Evolutionary conservation across 2,329 filamentous ascomycete species (phyloP).

Genomic region (Penicillium sp.): DNA sequence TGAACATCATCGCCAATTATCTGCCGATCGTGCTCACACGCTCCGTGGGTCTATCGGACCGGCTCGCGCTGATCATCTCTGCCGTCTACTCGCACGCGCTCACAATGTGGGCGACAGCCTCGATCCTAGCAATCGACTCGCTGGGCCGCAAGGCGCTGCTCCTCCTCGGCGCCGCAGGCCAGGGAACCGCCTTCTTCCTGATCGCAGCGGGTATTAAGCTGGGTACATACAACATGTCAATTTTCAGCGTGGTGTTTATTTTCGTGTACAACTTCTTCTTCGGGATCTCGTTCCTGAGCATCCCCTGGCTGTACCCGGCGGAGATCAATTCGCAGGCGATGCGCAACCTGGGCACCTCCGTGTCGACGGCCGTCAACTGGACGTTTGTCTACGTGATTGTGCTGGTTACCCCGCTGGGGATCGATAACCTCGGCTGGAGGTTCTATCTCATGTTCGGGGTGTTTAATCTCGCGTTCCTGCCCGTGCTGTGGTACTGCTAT

Average conservation of each 20-base stretch:
- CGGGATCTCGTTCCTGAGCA: background rate
- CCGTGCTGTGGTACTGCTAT: background rate
- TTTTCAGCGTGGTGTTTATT: background rate
- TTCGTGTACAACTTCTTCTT: slow-evolving; percentile 5
- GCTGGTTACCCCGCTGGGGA: background rate
- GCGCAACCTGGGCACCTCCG: background rate
- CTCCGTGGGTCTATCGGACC: background rate
- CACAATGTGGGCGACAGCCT: background rate
- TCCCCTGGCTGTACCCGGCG: background rate
- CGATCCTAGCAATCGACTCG: background rate
- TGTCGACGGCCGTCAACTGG: background rate
- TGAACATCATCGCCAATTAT: background rate
- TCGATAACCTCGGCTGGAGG: background rate
- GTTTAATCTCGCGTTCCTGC: background rate
- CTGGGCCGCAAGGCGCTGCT: background rate
- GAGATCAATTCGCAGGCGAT: background rate
- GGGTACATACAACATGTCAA: background rate
- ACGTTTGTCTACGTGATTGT: slow-evolving; percentile 1
- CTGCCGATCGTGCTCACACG: background rate
- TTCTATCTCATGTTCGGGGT: slow-evolving; percentile 1
- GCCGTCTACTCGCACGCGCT: background rate
- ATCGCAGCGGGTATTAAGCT: background rate
- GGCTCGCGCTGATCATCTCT: background rate
- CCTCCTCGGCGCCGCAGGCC: background rate
- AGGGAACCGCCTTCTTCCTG: background rate